phyloP scores from a whole-genome alignment of 2,329 filamentous ascomycete genomes.

The Sporothrix pseudoabietina region DNA sequence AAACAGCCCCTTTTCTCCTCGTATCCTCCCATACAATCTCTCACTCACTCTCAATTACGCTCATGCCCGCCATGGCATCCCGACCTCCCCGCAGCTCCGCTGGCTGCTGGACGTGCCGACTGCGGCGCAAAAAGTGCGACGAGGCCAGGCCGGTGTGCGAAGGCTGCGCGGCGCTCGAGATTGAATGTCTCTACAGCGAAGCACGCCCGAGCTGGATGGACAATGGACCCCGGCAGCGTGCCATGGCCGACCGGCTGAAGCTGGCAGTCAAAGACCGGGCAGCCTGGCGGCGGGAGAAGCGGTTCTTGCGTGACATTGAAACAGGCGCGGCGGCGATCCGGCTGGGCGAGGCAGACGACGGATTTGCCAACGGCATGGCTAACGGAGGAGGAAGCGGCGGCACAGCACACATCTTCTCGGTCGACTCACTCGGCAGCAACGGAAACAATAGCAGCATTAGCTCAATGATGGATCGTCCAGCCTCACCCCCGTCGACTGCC shows the following conservation, averaged over 20 bases:
- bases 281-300: conserved; percentile 52
- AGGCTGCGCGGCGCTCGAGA: conserved; percentile 55
- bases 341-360: conserved; percentile 25
- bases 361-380: too few relatives aligned
- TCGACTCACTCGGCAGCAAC: not conserved
- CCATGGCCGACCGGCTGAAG: conserved; percentile 58
- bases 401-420: conserved; percentile 6
- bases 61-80: not conserved
- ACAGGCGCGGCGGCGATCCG: conserved; percentile 37
- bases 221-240: conserved; percentile 51
- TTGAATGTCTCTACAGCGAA: conserved; percentile 57
- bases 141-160: conserved; percentile 56
- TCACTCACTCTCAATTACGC: not conserved
- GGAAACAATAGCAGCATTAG: not conserved
- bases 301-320: conserved; percentile 50
- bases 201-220: conserved; percentile 63
- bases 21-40: not conserved
- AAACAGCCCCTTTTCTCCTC: not conserved
- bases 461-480: not conserved
- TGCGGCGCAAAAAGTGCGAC: conserved; percentile 65
- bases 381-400: not conserved
- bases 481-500: not conserved
- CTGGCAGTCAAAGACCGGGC: conserved; percentile 59
- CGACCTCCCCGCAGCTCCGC: conserved; percentile 43
- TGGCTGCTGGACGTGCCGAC: conserved; percentile 63